Conservation (phyloP, 768 basidiomycete genomes). For the Boletus eberwhitei region DNA sequence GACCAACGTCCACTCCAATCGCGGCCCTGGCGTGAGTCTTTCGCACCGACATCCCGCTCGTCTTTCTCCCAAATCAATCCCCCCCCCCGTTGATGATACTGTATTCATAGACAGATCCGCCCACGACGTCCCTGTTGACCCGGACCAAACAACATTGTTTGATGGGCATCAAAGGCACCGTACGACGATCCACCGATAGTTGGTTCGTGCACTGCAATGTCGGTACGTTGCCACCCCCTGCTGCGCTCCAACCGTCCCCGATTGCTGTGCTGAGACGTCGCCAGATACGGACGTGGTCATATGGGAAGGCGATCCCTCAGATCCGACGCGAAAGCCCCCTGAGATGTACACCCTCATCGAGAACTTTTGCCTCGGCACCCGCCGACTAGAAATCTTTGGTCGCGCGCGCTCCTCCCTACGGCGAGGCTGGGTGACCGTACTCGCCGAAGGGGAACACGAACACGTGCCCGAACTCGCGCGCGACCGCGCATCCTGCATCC, state of each 20-base stretch:
- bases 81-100: not conserved
- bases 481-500: slow-evolving; percentile 29
- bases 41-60: not conserved
- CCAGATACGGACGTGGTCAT: slow-evolving; percentile 94
- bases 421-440: slow-evolving; percentile 89
- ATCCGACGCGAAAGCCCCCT: slow-evolving; percentile 86
- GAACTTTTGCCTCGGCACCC: slow-evolving; percentile 93
- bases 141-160: slow-evolving; percentile 95
- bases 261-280: too few relatives aligned
- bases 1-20: slow-evolving; percentile 73
- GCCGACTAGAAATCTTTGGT: slow-evolving; percentile 89
- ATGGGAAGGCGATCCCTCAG: slow-evolving; percentile 88
- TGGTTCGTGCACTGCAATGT: slow-evolving; percentile 99
- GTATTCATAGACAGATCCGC: slow-evolving; percentile 65
- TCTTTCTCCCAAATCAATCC: not conserved
- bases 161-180: slow-evolving; percentile 96
- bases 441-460: slow-evolving; percentile 60
- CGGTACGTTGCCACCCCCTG: slow-evolving; percentile 47
- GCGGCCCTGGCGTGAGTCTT: slow-evolving; percentile 68
- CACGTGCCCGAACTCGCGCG: slow-evolving; percentile 39
- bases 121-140: slow-evolving; percentile 81
- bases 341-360: slow-evolving; percentile 96
- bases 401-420: slow-evolving; percentile 63
- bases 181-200: slow-evolving; percentile 88
- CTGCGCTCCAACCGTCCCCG: not conserved